Evolutionary conservation across 139 green algal species (phyloP), one percentile per base, ranked within the genome.

Genomic region (Microglena sp.): DNA sequence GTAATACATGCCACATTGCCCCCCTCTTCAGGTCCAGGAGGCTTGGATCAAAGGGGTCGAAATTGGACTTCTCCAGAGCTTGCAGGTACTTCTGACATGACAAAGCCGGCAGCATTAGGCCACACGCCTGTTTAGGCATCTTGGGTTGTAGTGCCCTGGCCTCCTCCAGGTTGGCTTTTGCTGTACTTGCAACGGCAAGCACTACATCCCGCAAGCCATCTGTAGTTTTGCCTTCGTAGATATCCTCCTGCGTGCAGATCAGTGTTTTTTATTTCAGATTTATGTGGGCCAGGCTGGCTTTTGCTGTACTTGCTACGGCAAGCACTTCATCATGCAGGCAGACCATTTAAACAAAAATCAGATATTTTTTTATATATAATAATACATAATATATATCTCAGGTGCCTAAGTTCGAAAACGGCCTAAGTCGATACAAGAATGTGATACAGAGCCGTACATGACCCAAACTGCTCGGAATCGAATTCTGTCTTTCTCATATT

Each of bases 81-180:
- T 67, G 22, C 58, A 93, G 68, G 60, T 85, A 93, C 31, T 78
- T 57, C 1, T 65, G 74, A 6, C 57, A 64, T 0, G 64, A 63
- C 27, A 87, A 66, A 0, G 79, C 67, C 28, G 81, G 75, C 74
- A 88, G 72, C 67, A 92, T 63, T 30, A 90, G 60, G 22, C 34
- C 60, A 28, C 67, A 58, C 4, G 64, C 78, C 1, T 59, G 53
- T 0, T 7, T 4, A 2, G 79, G 74, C 24, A 88, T n/a, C 27
- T 75, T 56, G 0, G 34, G 4, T 15, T 50, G 26, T 45, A 90
- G 62, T 0, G 34, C 45, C 1, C 81, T 62, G 1, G 81, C 83
- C 43, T 87, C 80, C n/a, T 84, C 80, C 54, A 94, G 55, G 62
- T 93, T 83, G 18, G 59, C 68, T 71, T 85, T 84, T 31, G 82